Base-by-base conservation (phyloP, 345 rosid genomes). In the Mangifera indica region DNA sequence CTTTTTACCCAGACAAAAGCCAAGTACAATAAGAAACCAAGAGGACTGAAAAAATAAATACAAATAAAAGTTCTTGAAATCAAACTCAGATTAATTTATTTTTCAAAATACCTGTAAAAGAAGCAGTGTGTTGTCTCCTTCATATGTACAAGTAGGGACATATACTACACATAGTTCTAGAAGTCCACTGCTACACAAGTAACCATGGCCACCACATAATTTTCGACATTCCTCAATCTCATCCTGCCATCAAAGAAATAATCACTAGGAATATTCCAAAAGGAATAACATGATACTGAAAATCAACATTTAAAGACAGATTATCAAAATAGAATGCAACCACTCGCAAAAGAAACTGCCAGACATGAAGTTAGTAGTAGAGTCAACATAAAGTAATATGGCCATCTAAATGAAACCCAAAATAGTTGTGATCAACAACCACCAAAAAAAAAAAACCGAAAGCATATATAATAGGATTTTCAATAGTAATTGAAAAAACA, bases 151-250 rank as follows among this genome's bases (percentile, higher is more conserved):
- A 42, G 97, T 89, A 71, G 98, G 98, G 63, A 89, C 87, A 86
- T 91, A 96, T 56, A 91, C 96, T 21, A 98, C 98, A 85, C 93
- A 89, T 62, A 96, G 84, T 82, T 96, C 97, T 13, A 97, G 98
- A 71, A 96, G 98, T 71, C 99, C 99, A 72, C 99, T 93, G 87
- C 91, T 79, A 75, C 83, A 82, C 65, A 96, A 86, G 84, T 96
- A 96, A 45, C 99, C 99, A 80, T 96, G 99, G 67, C 99, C 99
- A 79, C 99, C 99, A 69, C 99, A 96, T 66, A 96, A 76, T 81
- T 96, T 96, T 67, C 98, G 86, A 74, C 99, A 96, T 82, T 96
- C 99, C 88, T 96, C 99, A 72, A 96, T 93, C 10, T 72, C 98
- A 87, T 96, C 97, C 99, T 95, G 87, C 72, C 79, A 57, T 66